These are phyloP conservation scores for Hypoxylon fragiforme DNA, from an alignment of 495 filamentous ascomycete genomes.

Conservation along the genomic window DNA sequence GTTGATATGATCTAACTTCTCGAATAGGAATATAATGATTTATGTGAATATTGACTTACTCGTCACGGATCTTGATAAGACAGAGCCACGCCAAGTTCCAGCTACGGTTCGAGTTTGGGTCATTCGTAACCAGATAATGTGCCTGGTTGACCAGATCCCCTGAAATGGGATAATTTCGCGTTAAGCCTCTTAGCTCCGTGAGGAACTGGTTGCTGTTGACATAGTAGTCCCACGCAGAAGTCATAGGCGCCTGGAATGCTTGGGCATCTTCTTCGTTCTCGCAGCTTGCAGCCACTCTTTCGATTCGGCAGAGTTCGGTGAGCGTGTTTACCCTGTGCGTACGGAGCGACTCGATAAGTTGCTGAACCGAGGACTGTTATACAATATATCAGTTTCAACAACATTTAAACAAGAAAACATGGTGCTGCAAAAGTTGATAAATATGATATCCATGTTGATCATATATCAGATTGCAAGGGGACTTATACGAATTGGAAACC, in stretches of 20 bases:
- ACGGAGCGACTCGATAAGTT: slow-evolving; percentile 57
- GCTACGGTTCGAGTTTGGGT: slow-evolving; percentile 66
- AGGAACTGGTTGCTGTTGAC: slow-evolving; percentile 73
- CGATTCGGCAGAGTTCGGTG: slow-evolving; percentile 73
- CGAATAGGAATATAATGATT: too few relatives aligned
- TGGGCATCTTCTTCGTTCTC: slow-evolving; percentile 59
- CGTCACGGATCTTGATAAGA: slow-evolving; percentile 65
- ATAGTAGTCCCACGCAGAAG: slow-evolving; percentile 72
- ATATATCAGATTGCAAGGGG: slow-evolving; percentile 4
- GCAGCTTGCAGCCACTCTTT: slow-evolving; percentile 62
- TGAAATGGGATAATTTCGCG: slow-evolving; percentile 72
- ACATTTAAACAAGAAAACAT: too few relatives aligned
- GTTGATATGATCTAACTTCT: slow-evolving; percentile 9
- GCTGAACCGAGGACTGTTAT: slow-evolving; percentile 35
- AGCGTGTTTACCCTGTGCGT: slow-evolving; percentile 73
- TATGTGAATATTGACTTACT: slow-evolving; percentile 55
- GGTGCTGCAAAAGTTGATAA: slow-evolving; percentile 1
- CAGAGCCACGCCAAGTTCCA: slow-evolving; percentile 82
- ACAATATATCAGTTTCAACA: slow-evolving; percentile 6
- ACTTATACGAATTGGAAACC: slow-evolving; percentile 34
- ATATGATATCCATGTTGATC: background rate
- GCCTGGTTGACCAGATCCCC: slow-evolving; percentile 69
- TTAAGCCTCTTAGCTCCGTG: slow-evolving; percentile 70
- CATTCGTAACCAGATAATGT: slow-evolving; percentile 64
- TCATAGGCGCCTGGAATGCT: slow-evolving; percentile 63